Percentiles rank a stretch among this genome's conserved stretches.
These are phyloP conservation scores for Ceratocystis albifundus DNA, from an alignment of 2,329 filamentous ascomycete genomes.

Conservation along the genomic window DNA sequence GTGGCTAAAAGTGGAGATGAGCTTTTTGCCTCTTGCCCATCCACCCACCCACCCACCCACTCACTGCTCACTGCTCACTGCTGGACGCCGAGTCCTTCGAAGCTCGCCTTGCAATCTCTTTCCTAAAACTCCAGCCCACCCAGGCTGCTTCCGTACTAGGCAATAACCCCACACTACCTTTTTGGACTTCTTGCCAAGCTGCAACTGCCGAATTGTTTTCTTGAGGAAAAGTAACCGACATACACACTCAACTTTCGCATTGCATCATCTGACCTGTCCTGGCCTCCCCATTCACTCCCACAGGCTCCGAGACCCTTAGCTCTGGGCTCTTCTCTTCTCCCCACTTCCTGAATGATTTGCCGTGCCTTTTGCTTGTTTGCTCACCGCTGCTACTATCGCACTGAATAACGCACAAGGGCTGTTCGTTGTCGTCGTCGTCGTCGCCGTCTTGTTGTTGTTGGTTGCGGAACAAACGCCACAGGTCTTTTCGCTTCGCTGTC, in stretches of 20 bases:
- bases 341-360: not conserved
- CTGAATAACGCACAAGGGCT: not conserved
- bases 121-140: not conserved
- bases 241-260: not conserved
- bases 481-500: not conserved
- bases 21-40: not conserved
- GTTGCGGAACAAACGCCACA: not conserved
- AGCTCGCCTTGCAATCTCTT: not conserved
- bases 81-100: not conserved
- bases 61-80: too few relatives aligned
- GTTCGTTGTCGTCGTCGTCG: not conserved
- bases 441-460: too few relatives aligned
- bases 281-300: not conserved
- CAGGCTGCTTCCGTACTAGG: too few relatives aligned
- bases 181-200: not conserved
- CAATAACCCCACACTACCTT: too few relatives aligned
- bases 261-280: not conserved
- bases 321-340: not conserved
- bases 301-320: not conserved
- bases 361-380: conserved; percentile 5
- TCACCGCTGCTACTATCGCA: conserved; percentile 4
- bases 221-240: not conserved
- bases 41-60: too few relatives aligned
- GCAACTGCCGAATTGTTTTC: not conserved
- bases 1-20: not conserved